Base-by-base conservation (phyloP, 192 early-diverging fungal genomes). In the Chytriomyces sp. region DNA sequence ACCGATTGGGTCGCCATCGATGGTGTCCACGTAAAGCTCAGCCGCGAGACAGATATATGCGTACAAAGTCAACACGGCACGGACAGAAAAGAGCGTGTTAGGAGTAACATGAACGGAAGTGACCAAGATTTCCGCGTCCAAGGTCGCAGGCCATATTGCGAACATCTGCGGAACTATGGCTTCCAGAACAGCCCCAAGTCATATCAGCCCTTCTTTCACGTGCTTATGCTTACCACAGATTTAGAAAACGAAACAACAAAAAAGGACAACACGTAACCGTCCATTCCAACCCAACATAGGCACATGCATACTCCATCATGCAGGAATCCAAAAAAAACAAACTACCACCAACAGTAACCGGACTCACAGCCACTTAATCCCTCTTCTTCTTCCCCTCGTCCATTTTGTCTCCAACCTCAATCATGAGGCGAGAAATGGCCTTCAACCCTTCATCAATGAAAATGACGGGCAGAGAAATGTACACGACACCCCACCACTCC, bases 371-470 rank as follows among this genome's bases (percentile, higher is more conserved):
- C n/a, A n/a, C 22, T 49, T 49, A 49, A 22, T 49, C 44, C 22
- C 22, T 14, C 3, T 49, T 49, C n/a, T n/a, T n/a, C 44, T 49
- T 49, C 44, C 22, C 22, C 17, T 14, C 14, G 2, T 22, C 44
- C 14, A 22, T n/a, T 22, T 49, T 49, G 22, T 49, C 44, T 14
- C 44, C 44, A 0, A 22, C 44, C 14, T n/a, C 22, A 22, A 49
- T 22, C 52, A 52, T 56, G 22, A 67, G 37, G 22, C 73, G 26
- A 19, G 73, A 74, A 32, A 91, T 74, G 67, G 85, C 85, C 84
- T 99, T 99, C 65, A 99, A 83, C 6, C 88, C 66, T 82, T 99
- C 98, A 76, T 99, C 98, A 34, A 98, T 85, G 25, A 93, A 36
- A 57, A 99, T 90, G 22, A 99, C 94, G 10, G 98, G 98, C 4